A percentile compares a stretch with the other conserved stretches of the same genome.
These are phyloP conservation scores for Leptomonas pyrrhocoris DNA, from an alignment of 208 protist species.

Conservation along the genomic window DNA sequence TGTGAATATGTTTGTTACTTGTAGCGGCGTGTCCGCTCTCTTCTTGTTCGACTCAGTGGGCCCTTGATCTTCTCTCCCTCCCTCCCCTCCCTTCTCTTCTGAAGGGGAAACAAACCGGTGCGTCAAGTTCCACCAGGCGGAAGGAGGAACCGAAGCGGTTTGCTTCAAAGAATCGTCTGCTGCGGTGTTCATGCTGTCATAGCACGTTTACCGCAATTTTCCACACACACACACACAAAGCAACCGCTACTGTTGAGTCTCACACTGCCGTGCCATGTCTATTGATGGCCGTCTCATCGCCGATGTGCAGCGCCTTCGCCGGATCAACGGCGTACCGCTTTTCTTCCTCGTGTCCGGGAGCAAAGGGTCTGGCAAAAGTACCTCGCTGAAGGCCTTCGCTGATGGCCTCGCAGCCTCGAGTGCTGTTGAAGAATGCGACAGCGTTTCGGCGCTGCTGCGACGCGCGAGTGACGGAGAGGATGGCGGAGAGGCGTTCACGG, in stretches of 20 bases:
- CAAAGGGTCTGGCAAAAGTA: constrained; percentile 35
- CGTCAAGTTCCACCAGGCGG: no score
- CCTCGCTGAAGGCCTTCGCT: constrained; percentile 28
- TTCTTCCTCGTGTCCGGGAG: constrained; percentile 37
- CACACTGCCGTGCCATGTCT: constrained; percentile 11
- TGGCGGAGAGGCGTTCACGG: background rate
- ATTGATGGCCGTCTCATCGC: constrained; percentile 36
- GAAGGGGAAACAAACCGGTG: no score
- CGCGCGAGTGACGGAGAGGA: background rate
- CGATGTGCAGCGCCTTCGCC: constrained; percentile 30
- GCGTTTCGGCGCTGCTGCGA: background rate
- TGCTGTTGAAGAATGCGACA: background rate
- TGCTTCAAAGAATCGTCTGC: no score
- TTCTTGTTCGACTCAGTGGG: no score
- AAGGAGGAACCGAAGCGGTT: no score
- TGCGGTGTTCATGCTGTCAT: no score
- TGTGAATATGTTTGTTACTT: no score
- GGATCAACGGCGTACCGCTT: constrained; percentile 16
- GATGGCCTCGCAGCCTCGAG: constrained; percentile 4
- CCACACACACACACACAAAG: background rate
- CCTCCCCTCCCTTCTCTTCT: no score
- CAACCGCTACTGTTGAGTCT: background rate
- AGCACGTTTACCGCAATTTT: background rate
- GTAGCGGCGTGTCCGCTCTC: no score
- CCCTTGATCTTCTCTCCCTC: no score